A percentile compares a stretch with the other conserved stretches of the same genome.
Conservation (phyloP, 73 alveolate genomes). For the Urostyla sp. region DNA sequence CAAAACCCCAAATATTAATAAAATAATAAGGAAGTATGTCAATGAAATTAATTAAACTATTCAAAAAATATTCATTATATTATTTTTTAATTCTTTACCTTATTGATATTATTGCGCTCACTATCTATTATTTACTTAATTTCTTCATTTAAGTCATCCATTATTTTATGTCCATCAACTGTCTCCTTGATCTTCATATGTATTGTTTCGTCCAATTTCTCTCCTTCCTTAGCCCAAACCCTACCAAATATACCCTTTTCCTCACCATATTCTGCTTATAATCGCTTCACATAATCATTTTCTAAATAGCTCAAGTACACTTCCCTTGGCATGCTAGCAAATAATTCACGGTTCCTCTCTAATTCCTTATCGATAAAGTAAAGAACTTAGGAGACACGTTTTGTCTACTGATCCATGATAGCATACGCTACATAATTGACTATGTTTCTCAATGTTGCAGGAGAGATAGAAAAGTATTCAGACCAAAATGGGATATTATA, state of each 20-base stretch:
- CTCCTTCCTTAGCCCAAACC: constrained; percentile 1
- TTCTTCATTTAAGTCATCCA: constrained; percentile 44
- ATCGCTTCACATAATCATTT: constrained; percentile 46
- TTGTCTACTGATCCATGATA: constrained; percentile 68
- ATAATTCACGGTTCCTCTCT: background rate
- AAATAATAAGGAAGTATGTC: background rate
- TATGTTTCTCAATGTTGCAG: constrained; percentile 81
- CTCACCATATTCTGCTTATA: constrained; percentile 50
- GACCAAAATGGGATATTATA: constrained; percentile 82
- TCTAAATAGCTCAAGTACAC: constrained; percentile 55
- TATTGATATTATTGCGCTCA: constrained; percentile 7
- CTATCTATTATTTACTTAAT: constrained; percentile 48
- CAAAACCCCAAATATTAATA: background rate
- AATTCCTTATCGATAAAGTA: constrained; percentile 59
- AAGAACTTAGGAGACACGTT: constrained; percentile 40
- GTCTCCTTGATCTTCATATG: constrained; percentile 17
- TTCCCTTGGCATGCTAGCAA: constrained; percentile 37
- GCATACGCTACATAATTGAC: constrained; percentile 85
- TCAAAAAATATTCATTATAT: background rate
- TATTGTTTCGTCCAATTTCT: background rate
- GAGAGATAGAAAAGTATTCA: constrained; percentile 74
- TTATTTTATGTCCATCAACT: constrained; percentile 6
- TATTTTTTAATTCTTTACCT: constrained; percentile 27
- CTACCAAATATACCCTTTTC: constrained; percentile 13
- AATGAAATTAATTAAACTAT: background rate